Base-by-base conservation (phyloP, 1,284 basidiomycete genomes). In the Naganishia albida region DNA sequence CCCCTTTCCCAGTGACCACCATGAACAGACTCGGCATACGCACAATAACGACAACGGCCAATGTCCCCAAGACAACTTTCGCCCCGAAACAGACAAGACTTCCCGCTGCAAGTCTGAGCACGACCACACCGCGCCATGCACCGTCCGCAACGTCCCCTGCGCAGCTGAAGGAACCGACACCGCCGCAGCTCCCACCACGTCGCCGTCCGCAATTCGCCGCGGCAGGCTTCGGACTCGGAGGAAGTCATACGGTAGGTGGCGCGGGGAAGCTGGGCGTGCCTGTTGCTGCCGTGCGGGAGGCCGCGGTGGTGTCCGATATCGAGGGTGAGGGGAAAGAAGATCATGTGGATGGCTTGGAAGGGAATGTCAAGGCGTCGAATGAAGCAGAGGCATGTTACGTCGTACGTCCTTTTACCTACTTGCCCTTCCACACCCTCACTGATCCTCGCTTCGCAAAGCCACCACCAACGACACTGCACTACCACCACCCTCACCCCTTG, bases 401-500 rank as follows among this genome's bases (percentile, higher is more conserved):
- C 28, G 77, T 79, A 66, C 67, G 77, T 74, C n/a, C 34, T 25
- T 20, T n/a, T 10, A 2, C 39, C 18, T 25, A 16, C 34, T 15
- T 20, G 2, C 23, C 23, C 26, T 4, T 53, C 15, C 49, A 34
- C 18, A 7, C 20, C 40, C 49, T 26, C 39, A 28, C 59, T 43
- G 15, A 42, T 8, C 30, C 30, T 15, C 7, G 42, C 8, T 25
- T 30, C 16, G 13, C 30, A 78, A n/a, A n/a, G 75, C 78, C 78
- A 0, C 77, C 78, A 13, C 77, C 78, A 0, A 71, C 73, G 0
- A 80, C 78, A 0, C 72, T 78, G 2, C 72, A 74, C 54, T 93
- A 87, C 73, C 85, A 85, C 67, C 86, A 89, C 70, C 68, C 79
- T 0, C 72, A 78, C 1, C 85, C 89, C 0, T 82, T 97, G 28